Evolutionary conservation across 192 early-diverging fungal genomes (phyloP).

Genomic region (Backusella liffmaniae): DNA sequence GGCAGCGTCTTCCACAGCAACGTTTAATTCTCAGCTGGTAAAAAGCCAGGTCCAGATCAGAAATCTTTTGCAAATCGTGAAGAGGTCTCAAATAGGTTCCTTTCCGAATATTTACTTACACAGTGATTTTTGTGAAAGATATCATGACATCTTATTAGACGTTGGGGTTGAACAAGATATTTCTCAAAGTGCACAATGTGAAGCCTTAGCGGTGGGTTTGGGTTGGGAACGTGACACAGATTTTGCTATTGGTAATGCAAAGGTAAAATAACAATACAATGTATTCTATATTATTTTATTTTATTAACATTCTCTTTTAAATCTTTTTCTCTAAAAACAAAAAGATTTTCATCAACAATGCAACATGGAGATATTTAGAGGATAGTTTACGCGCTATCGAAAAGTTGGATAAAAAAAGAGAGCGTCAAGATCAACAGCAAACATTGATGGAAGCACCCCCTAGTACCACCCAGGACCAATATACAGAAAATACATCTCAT

Average conservation of each 20-base stretch:
- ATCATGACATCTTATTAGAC: slow-evolving; percentile 50
- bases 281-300: not conserved
- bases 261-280: slow-evolving; percentile 25
- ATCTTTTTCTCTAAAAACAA: not conserved
- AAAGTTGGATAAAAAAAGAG: slow-evolving; percentile 49
- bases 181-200: slow-evolving; percentile 37
- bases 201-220: slow-evolving; percentile 44
- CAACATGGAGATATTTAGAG: slow-evolving; percentile 85
- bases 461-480: not conserved
- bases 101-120: slow-evolving; percentile 77
- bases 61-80: slow-evolving; percentile 65
- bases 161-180: slow-evolving; percentile 35
- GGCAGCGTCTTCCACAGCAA: slow-evolving; percentile 58
- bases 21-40: slow-evolving; percentile 69
- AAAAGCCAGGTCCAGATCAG: slow-evolving; percentile 68
- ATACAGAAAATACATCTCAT: slow-evolving; percentile 21
- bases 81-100: slow-evolving; percentile 58
- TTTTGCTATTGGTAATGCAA: slow-evolving; percentile 57
- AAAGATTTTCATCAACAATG: slow-evolving; percentile 73
- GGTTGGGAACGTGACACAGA: slow-evolving; percentile 56
- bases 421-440: slow-evolving; percentile 27
- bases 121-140: slow-evolving; percentile 80
- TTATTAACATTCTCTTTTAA: no score
- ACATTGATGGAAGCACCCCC: slow-evolving; percentile 23
- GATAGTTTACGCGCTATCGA: slow-evolving; percentile 70